These are phyloP conservation scores for Aureobasidium sp. DNA, from an alignment of 2,329 filamentous ascomycete genomes.

Conservation along the genomic window DNA sequence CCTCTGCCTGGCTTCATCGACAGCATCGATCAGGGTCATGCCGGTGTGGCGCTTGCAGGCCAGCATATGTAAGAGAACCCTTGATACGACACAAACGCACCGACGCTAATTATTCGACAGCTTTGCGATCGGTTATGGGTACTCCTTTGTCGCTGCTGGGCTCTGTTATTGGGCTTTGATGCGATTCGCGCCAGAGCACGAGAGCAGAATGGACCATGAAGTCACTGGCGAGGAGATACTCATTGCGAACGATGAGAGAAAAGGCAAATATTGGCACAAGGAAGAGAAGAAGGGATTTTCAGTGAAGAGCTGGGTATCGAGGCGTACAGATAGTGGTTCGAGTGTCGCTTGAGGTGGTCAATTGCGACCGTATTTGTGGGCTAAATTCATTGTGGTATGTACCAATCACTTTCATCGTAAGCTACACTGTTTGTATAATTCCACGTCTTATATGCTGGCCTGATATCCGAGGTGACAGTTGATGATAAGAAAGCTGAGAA, in stretches of 20 bases:
- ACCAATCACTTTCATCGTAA: too few relatives aligned
- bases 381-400: too few relatives aligned
- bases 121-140: not conserved
- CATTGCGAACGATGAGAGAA: not conserved
- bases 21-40: not conserved
- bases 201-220: not conserved
- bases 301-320: not conserved
- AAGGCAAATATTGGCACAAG: not conserved
- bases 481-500: not conserved
- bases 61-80: not conserved
- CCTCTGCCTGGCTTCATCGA: conserved; percentile 18
- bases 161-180: not conserved
- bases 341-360: not conserved
- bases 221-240: not conserved
- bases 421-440: too few relatives aligned
- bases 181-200: not conserved
- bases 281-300: not conserved
- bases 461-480: too few relatives aligned
- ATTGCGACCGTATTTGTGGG: too few relatives aligned
- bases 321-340: not conserved
- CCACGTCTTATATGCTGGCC: too few relatives aligned
- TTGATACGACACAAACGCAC: too few relatives aligned
- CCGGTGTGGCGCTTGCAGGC: not conserved
- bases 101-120: not conserved
- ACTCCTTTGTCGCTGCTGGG: not conserved